These are phyloP conservation scores for Penicillium taxi DNA, from an alignment of 495 filamentous ascomycete species.

Conservation along the genomic window DNA sequence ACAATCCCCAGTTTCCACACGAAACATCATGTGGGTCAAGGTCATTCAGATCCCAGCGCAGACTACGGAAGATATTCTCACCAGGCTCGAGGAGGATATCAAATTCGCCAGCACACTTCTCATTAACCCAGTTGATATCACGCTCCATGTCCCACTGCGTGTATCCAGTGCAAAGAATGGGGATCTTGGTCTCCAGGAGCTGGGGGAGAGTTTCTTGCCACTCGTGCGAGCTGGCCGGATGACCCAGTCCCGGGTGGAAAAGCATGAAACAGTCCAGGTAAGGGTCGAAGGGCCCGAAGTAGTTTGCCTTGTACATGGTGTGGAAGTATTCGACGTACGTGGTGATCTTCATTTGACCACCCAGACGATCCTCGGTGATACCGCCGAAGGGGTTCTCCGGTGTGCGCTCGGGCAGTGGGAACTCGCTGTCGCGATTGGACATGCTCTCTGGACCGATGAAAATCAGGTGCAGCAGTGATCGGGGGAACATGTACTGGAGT, in stretches of 20 bases:
- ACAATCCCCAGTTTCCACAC: constrained; percentile 92
- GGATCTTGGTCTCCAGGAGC: constrained; percentile 88
- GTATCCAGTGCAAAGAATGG: constrained; percentile 89
- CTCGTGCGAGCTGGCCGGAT: constrained; percentile 85
- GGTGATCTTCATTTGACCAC: constrained; percentile 81
- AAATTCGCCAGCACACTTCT: constrained; percentile 78
- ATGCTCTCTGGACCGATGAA: constrained; percentile 97
- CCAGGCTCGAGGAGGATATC: constrained; percentile 87
- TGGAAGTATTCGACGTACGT: constrained; percentile 99
- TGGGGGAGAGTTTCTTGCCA: constrained; percentile 86
- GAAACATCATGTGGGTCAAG: constrained; percentile 89
- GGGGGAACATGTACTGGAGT: constrained; percentile 81
- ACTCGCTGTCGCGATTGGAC: constrained; percentile 80
- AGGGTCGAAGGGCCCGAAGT: constrained; percentile 90
- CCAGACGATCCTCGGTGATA: constrained; percentile 80
- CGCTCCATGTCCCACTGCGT: constrained; percentile 90
- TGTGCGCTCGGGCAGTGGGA: constrained; percentile 78
- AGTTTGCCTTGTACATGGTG: constrained; percentile 78
- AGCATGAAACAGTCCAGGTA: constrained; percentile 96
- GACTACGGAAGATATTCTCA: constrained; percentile 88
- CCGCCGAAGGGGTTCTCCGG: constrained; percentile 84
- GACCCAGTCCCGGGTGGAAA: constrained; percentile 93
- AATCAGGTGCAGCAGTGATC: constrained; percentile 63
- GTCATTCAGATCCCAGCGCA: constrained; percentile 96
- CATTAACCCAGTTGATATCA: constrained; percentile 80